Base-by-base conservation (phyloP, 345 rosid species). In the Limnanthes douglasii region DNA sequence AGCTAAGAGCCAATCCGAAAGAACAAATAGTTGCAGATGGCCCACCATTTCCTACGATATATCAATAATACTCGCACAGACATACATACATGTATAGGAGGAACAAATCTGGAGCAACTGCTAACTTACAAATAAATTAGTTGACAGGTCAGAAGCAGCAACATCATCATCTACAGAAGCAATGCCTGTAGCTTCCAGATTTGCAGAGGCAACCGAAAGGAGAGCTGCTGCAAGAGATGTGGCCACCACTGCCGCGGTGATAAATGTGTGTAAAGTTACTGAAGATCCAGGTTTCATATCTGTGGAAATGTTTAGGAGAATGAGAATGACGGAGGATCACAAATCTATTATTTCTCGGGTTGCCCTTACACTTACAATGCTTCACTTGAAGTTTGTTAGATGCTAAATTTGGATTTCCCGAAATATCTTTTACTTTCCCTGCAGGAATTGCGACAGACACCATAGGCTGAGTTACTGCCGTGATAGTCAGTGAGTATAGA, bases 1-100 rank as follows among this genome's bases (percentile, higher is more conserved):
- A 16, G 43, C 46, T 19, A 53, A 39, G 46, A 70, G 7, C 77
- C 72, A 65, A 35, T 65, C 69, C 6, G 67, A 65, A 34, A 70
- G 61, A 18, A 59, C 69, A 65, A 70, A 70, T 38, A 65, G 67
- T 65, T 70, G 77, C 20, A 70, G 64, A 41, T 70, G 77, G 29
- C 77, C 77, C 23, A 62, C 36, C 64, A 70, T 41, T 51, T 72
- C 77, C 77, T 70, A 46, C 9, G 15, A 37, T 31, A n/a, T n/a
- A n/a, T n/a, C n/a, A n/a, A n/a, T n/a, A n/a, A n/a, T n/a, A n/a
- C n/a, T n/a, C n/a, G n/a, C n/a, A n/a, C n/a, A n/a, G n/a, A n/a
- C n/a, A n/a, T n/a, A n/a, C n/a, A n/a, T n/a, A n/a, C n/a, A n/a
- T n/a, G n/a, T n/a, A n/a, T n/a, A n/a, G n/a, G n/a, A n/a, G n/a